These are phyloP conservation scores for Flaveria linearis DNA, from an alignment of 129 eudicot genomes.

Conservation along the genomic window DNA sequence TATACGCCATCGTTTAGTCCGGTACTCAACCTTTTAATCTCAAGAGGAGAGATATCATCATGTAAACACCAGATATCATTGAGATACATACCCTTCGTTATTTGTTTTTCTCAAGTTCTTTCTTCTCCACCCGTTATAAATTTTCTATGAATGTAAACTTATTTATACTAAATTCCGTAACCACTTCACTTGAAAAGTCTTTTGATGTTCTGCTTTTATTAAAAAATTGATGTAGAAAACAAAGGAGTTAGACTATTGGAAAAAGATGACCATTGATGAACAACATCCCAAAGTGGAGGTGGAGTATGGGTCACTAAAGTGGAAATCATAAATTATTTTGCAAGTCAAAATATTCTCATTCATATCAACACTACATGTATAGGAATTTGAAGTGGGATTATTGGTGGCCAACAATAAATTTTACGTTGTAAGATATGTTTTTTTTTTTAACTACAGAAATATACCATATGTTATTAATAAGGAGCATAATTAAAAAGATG, in stretches of 20 bases:
- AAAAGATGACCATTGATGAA: neutral
- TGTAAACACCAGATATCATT: too few relatives aligned
- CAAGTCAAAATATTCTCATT: neutral
- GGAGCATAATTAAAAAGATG: too few relatives aligned
- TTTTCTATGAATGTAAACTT: neutral
- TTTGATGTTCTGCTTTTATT: neutral
- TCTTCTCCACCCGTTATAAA: neutral
- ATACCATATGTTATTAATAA: too few relatives aligned
- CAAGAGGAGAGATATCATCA: too few relatives aligned
- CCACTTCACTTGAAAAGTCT: neutral
- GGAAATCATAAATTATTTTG: neutral
- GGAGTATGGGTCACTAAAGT: neutral
- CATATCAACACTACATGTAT: neutral
- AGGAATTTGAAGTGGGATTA: neutral
- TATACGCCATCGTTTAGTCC: too few relatives aligned
- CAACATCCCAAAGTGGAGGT: constrained; percentile 2
- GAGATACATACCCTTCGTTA: too few relatives aligned
- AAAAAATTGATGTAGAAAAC: neutral
- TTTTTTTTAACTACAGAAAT: too few relatives aligned
- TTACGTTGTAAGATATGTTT: too few relatives aligned
- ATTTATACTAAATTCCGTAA: neutral
- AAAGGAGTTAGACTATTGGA: neutral
- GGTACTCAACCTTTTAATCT: too few relatives aligned
- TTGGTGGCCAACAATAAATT: neutral
- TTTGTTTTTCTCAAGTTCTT: too few relatives aligned